These are phyloP conservation scores for Phyllachora maydis DNA, from an alignment of 2,329 filamentous ascomycete genomes.

Conservation along the genomic window DNA sequence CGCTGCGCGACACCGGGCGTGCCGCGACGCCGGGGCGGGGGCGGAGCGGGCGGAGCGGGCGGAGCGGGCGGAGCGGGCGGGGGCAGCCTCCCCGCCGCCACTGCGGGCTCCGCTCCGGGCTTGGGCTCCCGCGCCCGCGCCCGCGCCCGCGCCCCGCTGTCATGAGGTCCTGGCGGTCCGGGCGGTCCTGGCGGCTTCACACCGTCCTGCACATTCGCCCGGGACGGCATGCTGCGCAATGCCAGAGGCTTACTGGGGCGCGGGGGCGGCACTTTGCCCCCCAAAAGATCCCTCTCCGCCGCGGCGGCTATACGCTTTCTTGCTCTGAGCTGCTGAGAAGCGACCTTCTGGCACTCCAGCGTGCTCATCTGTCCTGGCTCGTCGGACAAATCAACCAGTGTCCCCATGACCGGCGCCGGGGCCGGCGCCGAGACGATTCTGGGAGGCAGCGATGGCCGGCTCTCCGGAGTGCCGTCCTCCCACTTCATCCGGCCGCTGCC, in stretches of 20 bases:
- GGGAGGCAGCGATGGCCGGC: conserved; percentile 13
- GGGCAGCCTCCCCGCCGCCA: too few species aligned
- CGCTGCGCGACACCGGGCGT: conserved; percentile 12
- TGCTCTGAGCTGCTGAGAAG: conserved; percentile 7
- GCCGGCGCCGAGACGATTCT: conserved; percentile 7
- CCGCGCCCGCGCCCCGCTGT: too few species aligned
- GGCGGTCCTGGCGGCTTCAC: too few species aligned
- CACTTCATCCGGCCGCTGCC: conserved; percentile 4
- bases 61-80: too few species aligned
- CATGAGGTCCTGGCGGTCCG: too few species aligned
- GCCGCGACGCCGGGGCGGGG: conserved; percentile 23
- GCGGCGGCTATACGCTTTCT: conserved; percentile 23
- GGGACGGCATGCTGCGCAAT: conserved; percentile 24
- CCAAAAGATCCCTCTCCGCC: conserved; percentile 14
- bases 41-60: conserved; percentile 8
- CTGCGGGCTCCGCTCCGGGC: too few species aligned
- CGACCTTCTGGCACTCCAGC: conserved; percentile 12
- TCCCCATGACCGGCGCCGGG: conserved; percentile 27
- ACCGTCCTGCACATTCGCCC: too few species aligned
- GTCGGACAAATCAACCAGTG: conserved; percentile 38
- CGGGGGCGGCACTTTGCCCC: conserved; percentile 22
- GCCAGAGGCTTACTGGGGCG: conserved; percentile 36
- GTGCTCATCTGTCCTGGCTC: conserved; percentile 19
- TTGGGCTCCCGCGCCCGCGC: too few species aligned
- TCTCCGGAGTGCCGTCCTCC: conserved; percentile 1